A percentile compares a stretch with the other conserved stretches of the same genome.
These are phyloP conservation scores for Corylus americana DNA, from an alignment of 306 rosid species.

Conservation along the genomic window DNA sequence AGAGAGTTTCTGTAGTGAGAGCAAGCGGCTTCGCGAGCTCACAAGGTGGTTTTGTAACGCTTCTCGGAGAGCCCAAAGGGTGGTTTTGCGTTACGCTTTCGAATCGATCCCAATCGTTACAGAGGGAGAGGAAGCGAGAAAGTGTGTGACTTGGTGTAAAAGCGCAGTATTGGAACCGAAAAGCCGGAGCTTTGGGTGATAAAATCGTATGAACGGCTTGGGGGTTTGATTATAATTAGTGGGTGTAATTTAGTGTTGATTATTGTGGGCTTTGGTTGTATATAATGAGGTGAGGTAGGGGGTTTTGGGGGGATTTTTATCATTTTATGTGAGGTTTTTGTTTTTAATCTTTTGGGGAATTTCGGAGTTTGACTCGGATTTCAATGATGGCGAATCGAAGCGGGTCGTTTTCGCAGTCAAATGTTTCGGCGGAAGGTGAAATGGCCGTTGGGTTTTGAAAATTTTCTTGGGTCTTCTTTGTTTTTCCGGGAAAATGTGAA, in stretches of 20 bases:
- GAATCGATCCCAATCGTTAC: conserved; percentile 25
- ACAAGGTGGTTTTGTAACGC: conserved; percentile 42
- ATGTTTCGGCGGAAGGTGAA: conserved; percentile 59
- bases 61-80: conserved; percentile 7
- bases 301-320: neutral
- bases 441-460: conserved; percentile 6
- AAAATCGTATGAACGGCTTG: conserved; percentile 10
- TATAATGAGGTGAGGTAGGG: conserved; percentile 24
- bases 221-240: conserved; percentile 15
- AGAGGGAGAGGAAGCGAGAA: conserved; percentile 2
- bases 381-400: conserved; percentile 67
- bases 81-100: conserved; percentile 36
- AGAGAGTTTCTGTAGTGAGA: conserved; percentile 10
- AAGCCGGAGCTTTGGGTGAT: conserved; percentile 27
- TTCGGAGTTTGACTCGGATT: conserved; percentile 38
- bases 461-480: neutral
- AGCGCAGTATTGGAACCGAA: conserved; percentile 25
- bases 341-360: conserved; percentile 6
- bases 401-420: conserved; percentile 45
- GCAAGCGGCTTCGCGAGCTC: conserved; percentile 32
- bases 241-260: neutral
- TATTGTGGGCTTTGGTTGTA: neutral
- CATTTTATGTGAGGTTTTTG: neutral
- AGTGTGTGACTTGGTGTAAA: neutral
- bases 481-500: conserved; percentile 4